Evolutionary conservation across 2,329 filamentous ascomycete species (phyloP).

Genomic region (Didymella pinodella): DNA sequence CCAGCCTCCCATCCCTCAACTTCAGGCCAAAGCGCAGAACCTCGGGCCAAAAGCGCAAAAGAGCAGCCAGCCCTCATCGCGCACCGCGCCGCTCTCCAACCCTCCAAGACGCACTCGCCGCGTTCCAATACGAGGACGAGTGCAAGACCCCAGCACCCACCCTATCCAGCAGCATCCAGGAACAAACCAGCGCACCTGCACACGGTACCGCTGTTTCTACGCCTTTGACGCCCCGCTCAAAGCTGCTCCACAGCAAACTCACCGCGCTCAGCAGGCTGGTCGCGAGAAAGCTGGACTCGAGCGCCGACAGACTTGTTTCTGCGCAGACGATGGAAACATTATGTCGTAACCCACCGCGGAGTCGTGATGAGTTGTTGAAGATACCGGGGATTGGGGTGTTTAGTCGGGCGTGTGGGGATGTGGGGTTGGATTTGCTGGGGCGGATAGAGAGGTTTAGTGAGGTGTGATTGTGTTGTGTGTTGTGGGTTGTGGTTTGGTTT

Average conservation of each 20-base stretch:
- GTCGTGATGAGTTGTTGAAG: slow-evolving; percentile 21
- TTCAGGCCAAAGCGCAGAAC: slow-evolving; percentile 23
- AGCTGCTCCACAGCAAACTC: slow-evolving; percentile 40
- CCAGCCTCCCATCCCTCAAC: slow-evolving; percentile 27
- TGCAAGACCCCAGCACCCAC: too few species aligned
- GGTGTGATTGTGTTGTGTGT: too few species aligned
- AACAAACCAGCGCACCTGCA: too few species aligned
- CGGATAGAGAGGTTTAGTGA: slow-evolving; percentile 35
- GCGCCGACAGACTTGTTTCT: slow-evolving; percentile 27
- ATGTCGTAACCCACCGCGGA: slow-evolving; percentile 28
- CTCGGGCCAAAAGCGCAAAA: slow-evolving; percentile 40
- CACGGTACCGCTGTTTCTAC: neutral
- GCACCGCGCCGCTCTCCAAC: neutral
- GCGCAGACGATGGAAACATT: slow-evolving; percentile 34
- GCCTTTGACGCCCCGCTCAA: neutral
- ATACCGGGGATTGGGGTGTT: slow-evolving; percentile 39
- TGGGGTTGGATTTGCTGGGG: slow-evolving; percentile 34
- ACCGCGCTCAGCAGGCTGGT: slow-evolving; percentile 42
- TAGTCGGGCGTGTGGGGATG: slow-evolving; percentile 30
- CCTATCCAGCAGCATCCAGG: too few species aligned
- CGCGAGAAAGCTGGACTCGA: slow-evolving; percentile 22
- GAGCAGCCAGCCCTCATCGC: slow-evolving; percentile 24
- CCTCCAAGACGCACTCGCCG: neutral
- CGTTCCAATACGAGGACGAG: neutral
- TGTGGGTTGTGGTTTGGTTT: too few species aligned